A percentile compares a stretch with the other conserved stretches of the same genome.
phyloP scores from a whole-genome alignment of 805 yeast species.

The Pichia cabralensis region DNA sequence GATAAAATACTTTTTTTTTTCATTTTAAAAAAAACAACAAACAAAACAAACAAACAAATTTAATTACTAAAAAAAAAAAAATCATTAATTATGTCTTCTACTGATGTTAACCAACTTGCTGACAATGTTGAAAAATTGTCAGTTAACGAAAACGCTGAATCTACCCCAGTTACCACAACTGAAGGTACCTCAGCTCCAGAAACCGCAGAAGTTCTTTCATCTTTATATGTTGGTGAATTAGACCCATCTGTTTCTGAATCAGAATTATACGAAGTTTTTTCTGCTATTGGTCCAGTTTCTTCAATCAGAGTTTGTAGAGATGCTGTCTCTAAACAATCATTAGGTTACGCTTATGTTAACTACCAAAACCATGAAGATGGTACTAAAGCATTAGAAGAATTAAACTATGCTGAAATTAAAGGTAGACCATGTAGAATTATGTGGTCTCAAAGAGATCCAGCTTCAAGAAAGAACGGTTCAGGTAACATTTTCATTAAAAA shows the following conservation, averaged over 20 bases:
- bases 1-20: conserved; percentile 5
- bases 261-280: conserved; percentile 85
- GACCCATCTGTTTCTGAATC: conserved; percentile 92
- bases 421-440: conserved; percentile 97
- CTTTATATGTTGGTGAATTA: conserved; percentile 95
- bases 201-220: conserved; percentile 52
- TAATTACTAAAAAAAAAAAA: conserved; percentile 9
- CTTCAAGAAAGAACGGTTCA: conserved; percentile 86
- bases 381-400: conserved; percentile 86
- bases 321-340: conserved; percentile 90
- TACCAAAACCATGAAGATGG: conserved; percentile 85
- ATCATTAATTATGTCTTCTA: conserved; percentile 23
- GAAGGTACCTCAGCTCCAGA: conserved; percentile 26
- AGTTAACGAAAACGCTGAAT: conserved; percentile 23
- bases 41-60: conserved; percentile 6
- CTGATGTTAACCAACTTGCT: conserved; percentile 26
- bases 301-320: conserved; percentile 99
- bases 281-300: conserved; percentile 89
- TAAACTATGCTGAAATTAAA: conserved; percentile 88
- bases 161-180: conserved; percentile 24
- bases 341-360: conserved; percentile 98
- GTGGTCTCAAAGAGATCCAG: conserved; percentile 99
- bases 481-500: conserved; percentile 98
- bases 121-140: conserved; percentile 27
- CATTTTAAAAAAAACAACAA: conserved; percentile 6